Conservation (phyloP, 305 asterid species). For the Solanum hybrid region DNA sequence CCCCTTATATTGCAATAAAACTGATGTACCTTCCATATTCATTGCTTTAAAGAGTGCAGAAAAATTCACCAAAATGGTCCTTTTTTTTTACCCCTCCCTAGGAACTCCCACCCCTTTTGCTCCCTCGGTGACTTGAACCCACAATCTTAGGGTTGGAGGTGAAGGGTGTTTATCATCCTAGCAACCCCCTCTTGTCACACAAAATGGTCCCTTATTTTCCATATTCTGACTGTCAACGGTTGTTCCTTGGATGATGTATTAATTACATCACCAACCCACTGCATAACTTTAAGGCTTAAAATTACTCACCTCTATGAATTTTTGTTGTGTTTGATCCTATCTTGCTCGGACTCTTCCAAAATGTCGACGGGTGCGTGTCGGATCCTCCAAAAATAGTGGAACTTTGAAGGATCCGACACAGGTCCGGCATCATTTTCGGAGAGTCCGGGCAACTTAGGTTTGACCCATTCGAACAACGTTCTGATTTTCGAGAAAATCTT, state of each 20-base stretch:
- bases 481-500: not conserved
- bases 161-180: not conserved
- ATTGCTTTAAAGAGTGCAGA: not conserved
- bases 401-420: not conserved
- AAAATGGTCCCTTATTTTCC: not conserved
- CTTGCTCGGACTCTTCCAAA: not conserved
- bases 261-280: not conserved
- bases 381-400: not conserved
- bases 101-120: not conserved
- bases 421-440: not conserved
- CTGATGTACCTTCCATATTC: not conserved
- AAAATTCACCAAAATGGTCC: not conserved
- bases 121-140: not conserved
- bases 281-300: not conserved
- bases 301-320: not conserved
- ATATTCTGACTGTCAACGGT: not conserved
- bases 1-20: not conserved
- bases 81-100: not conserved
- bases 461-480: not conserved
- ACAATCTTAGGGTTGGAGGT: not conserved
- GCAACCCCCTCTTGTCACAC: not conserved
- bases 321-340: not conserved
- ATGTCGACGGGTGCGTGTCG: not conserved
- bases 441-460: not conserved
- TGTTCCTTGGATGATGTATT: not conserved